phyloP scores from a whole-genome alignment of 1,139 yeast species.

The Geotrichum aggregatum region DNA sequence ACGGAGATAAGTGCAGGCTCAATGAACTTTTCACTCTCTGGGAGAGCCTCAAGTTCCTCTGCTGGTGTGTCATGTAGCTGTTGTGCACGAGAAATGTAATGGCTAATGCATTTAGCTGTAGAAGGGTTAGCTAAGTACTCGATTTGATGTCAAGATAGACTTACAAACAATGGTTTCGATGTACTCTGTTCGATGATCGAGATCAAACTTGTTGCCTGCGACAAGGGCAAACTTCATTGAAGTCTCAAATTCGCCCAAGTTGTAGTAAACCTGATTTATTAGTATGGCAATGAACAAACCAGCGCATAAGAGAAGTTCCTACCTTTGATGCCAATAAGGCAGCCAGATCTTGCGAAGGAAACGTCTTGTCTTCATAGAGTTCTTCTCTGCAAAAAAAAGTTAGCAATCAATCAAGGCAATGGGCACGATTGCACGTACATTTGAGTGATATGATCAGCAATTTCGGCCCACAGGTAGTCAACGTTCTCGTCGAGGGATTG shows the following conservation, averaged over 20 bases:
- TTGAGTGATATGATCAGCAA: slow-evolving; percentile 81
- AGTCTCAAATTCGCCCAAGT: slow-evolving; percentile 88
- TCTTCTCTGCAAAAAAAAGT: slow-evolving; percentile 51
- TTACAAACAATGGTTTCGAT: slow-evolving; percentile 80
- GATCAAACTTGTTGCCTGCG: slow-evolving; percentile 76
- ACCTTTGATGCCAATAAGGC: slow-evolving; percentile 83
- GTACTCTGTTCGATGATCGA: slow-evolving; percentile 69
- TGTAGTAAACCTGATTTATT: slow-evolving; percentile 61
- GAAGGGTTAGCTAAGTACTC: background rate
- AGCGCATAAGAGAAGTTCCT: background rate
- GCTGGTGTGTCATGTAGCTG: slow-evolving; percentile 45
- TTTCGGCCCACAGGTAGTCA: slow-evolving; percentile 95
- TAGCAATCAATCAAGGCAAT: slow-evolving; percentile 6
- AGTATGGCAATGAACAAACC: background rate
- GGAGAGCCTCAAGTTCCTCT: slow-evolving; percentile 25
- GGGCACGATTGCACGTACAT: slow-evolving; percentile 37
- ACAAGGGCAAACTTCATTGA: slow-evolving; percentile 84
- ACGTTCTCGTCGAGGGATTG: slow-evolving; percentile 75
- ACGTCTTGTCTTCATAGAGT: slow-evolving; percentile 76
- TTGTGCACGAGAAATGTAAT: slow-evolving; percentile 66
- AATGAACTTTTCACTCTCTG: slow-evolving; percentile 34
- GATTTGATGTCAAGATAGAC: background rate
- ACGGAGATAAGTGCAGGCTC: slow-evolving; percentile 63
- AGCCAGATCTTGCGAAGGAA: slow-evolving; percentile 74
- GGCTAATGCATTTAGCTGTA: slow-evolving; percentile 72